Base-by-base conservation (phyloP, 2,329 filamentous ascomycete genomes). In the Didymella lethalis region DNA sequence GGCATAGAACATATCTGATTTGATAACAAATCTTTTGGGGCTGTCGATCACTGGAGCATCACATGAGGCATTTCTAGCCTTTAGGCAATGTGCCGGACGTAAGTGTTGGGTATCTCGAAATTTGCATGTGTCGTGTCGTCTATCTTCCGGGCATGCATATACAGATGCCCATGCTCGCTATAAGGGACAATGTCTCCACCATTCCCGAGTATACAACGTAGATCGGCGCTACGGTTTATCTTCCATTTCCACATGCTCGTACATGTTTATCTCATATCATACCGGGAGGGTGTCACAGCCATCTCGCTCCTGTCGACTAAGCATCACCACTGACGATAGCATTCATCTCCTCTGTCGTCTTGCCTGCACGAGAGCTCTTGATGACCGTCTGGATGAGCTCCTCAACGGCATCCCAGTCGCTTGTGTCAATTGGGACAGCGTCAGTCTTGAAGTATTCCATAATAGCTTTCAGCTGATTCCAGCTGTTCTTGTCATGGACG, bases 371-470 rank as follows among this genome's bases (percentile, higher is more conserved):
- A 5, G 72, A 73, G 64, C 75, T 78, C 72, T 77, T 78, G 67
- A 79, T 75, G 63, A 78, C 88, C 52, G 85, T 85, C 78, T 96
- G 92, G 57, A 97, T 90, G 64, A 88, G 86, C 46, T 88, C 85
- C 80, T 98, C 94, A 0, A 95, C 92, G 57, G 87, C 83, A 71
- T 98, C 95, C 93, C 94, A 97, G 75, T 99, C 93, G 26, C 88
- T 85, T 2, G 91, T 92, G 64, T 93, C 88, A 48, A 99, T 86
- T 66, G 89, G 88, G 46, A 92, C 88, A 60, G 97, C 86, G 67
- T 93, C 87, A 44, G 95, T 93, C 57, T 86, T 84, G 78, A 96
- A 97, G 76, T 90, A 89, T 14, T 84, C 79, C 58, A 91, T 89
- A 72, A 98, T 99, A n/a, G 86, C 80, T 67, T 88, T 87, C 47